Percentiles rank a stretch among this genome's conserved stretches.
Conservation (phyloP, 352 stramenopile species). For the Globisporangium cylindrosporum region DNA sequence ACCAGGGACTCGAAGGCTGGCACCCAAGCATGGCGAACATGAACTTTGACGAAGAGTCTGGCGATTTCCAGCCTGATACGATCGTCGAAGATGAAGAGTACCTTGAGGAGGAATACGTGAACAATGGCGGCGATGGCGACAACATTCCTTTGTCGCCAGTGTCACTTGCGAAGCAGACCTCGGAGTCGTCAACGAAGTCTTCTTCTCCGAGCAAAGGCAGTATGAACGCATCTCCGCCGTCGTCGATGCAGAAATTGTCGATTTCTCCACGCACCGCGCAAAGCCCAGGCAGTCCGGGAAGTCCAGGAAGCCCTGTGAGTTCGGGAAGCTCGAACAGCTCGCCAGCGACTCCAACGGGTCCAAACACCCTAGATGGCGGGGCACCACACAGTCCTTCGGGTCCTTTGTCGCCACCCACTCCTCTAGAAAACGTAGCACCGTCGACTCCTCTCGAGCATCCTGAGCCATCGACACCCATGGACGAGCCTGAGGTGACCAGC, state of each 20-base stretch:
- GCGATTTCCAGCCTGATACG: constrained; percentile 51
- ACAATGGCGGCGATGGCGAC: constrained; percentile 29
- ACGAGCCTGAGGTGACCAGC: constrained; percentile 4
- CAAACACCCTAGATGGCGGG: too few relatives aligned
- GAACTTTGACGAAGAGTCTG: constrained; percentile 54
- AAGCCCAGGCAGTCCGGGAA: constrained; percentile 11
- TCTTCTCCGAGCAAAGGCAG: constrained; percentile 14
- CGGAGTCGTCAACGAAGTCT: constrained; percentile 27
- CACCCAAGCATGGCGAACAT: constrained; percentile 64
- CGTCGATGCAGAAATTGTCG: constrained; percentile 36
- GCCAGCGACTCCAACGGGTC: constrained; percentile 19
- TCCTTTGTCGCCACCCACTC: constrained; percentile 24
- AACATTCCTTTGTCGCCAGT: constrained; percentile 33
- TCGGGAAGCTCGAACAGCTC: constrained; percentile 34
- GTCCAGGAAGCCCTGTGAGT: constrained; percentile 35
- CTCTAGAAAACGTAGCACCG: constrained; percentile 10
- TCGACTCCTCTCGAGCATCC: constrained; percentile 19
- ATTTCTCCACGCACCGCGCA: constrained; percentile 32
- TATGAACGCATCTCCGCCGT: constrained; percentile 24
- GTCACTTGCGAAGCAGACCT: constrained; percentile 31
- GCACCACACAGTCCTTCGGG: too few relatives aligned
- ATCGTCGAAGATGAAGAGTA: constrained; percentile 67
- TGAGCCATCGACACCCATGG: constrained; percentile 6
- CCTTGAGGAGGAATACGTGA: constrained; percentile 31
- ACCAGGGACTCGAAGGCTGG: constrained; percentile 59